Percentiles rank a stretch among this genome's conserved stretches.
Conservation (phyloP, 225 moss, liverwort and hornwort genomes). For the Bryoerythrophyllum caledonicum region DNA sequence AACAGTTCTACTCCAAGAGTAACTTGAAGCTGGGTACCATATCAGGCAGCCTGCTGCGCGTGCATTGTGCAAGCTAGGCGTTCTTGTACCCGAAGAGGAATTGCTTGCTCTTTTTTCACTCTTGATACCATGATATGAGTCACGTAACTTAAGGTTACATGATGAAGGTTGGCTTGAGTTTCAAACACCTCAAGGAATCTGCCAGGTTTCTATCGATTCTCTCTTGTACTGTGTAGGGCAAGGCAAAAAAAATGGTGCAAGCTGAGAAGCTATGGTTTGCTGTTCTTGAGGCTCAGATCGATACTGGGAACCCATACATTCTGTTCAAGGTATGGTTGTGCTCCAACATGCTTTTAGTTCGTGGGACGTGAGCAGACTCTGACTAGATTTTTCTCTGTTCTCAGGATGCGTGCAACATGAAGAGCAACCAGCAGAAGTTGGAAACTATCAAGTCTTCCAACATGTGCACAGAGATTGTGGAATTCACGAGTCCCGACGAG, state of each 20-base stretch:
- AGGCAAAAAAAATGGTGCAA: slow-evolving; percentile 74
- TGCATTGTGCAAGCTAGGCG: not conserved
- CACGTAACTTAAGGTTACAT: not conserved
- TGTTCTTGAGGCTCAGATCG: slow-evolving; percentile 79
- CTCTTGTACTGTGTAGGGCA: slow-evolving; percentile 40
- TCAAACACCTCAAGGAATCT: too few species aligned
- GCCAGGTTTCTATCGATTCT: fast-evolving
- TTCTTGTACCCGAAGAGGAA: not conserved
- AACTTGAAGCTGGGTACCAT: too few species aligned
- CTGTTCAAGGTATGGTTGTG: slow-evolving; percentile 59
- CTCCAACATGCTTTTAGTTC: fast-evolving
- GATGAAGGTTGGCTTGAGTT: too few species aligned
- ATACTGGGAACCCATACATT: slow-evolving; percentile 92
- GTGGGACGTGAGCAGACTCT: not conserved
- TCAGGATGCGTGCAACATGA: slow-evolving; percentile 92
- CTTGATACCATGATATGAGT: not conserved
- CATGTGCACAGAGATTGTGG: slow-evolving; percentile 84
- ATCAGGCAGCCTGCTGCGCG: not conserved
- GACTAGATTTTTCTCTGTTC: too few species aligned
- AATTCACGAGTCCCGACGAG: slow-evolving; percentile 79
- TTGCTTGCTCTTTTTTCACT: slow-evolving; percentile 7
- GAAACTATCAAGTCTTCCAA: slow-evolving; percentile 96
- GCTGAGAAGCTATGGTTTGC: slow-evolving; percentile 97
- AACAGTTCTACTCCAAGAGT: too few species aligned
- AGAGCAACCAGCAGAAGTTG: slow-evolving; percentile 95